phyloP scores from a whole-genome alignment of 495 filamentous ascomycete species.

The Paragyromitra xinjiangensis region DNA sequence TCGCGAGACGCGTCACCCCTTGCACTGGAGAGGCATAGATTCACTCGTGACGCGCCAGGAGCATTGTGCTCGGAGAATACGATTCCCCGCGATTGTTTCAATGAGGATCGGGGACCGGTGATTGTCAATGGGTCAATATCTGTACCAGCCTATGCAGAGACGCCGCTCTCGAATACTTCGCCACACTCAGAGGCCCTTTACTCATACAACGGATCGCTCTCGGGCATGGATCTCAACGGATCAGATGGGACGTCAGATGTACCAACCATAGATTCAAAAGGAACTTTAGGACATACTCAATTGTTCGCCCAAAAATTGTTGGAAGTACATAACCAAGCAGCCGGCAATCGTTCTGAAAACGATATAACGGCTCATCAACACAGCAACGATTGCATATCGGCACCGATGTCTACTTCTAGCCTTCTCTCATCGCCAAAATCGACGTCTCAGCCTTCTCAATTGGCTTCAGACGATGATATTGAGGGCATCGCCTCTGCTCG shows the following conservation, averaged over 20 bases:
- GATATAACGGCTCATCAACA: conserved; percentile 28
- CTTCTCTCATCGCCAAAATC: conserved; percentile 39
- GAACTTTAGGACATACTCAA: conserved; percentile 22
- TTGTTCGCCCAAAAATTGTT: conserved; percentile 52
- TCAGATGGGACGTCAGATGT: conserved; percentile 37
- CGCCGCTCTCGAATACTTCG: conserved; percentile 39
- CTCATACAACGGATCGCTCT: conserved; percentile 43
- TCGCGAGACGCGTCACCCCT: conserved; percentile 56
- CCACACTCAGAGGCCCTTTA: conserved; percentile 48
- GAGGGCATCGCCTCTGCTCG: conserved; percentile 35
- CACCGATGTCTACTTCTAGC: conserved; percentile 31
- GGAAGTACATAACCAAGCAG: conserved; percentile 55
- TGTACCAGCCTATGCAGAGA: conserved; percentile 49
- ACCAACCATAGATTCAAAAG: conserved; percentile 26
- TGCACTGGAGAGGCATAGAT: conserved; percentile 54
- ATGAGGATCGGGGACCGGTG: conserved; percentile 50
- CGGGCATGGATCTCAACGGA: conserved; percentile 30
- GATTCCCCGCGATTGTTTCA: conserved; percentile 49
- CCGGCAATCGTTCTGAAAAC: conserved; percentile 28
- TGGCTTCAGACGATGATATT: conserved; percentile 46
- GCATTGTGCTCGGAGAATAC: conserved; percentile 57
- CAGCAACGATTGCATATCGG: conserved; percentile 16
- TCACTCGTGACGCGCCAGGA: conserved; percentile 57
- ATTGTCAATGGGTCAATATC: conserved; percentile 56
- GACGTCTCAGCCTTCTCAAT: conserved; percentile 27